phyloP scores from a whole-genome alignment of 163 green algal genomes.

The Dunaliella salina region DNA sequence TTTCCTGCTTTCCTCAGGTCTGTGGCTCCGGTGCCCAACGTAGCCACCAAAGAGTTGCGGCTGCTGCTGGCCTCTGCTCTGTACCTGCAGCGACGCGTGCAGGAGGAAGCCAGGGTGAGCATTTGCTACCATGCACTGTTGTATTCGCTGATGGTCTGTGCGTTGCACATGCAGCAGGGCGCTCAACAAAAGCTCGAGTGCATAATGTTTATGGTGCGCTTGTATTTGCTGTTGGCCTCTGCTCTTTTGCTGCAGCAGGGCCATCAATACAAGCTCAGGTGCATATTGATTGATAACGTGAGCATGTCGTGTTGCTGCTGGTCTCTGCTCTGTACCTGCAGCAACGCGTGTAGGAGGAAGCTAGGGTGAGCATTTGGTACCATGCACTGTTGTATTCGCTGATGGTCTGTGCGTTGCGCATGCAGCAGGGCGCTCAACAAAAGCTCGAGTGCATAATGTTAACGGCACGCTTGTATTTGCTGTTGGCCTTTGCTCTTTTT shows the following conservation, averaged over 20 bases:
- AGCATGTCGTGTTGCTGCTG: too few relatives aligned
- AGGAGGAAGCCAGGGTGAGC: background rate
- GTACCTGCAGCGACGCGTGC: constrained; percentile 28
- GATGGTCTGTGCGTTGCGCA: constrained; percentile 30
- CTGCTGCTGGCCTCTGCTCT: constrained; percentile 34
- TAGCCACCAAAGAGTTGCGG: constrained; percentile 34
- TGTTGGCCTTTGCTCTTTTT: constrained; percentile 16
- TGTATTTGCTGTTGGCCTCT: constrained; percentile 30
- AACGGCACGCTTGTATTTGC: constrained; percentile 4
- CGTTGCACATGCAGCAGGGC: constrained; percentile 37
- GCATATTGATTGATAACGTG: too few relatives aligned
- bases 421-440: constrained; percentile 21
- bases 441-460: background rate
- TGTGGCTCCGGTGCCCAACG: constrained; percentile 33
- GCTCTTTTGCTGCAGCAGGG: too few relatives aligned
- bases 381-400: constrained; percentile 3
- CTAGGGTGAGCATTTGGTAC: background rate
- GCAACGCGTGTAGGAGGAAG: constrained; percentile 1
- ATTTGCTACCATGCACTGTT: background rate
- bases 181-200: background rate
- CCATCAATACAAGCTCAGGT: background rate
- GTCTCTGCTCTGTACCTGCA: constrained; percentile 35
- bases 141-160: constrained; percentile 22
- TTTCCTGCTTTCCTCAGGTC: background rate
- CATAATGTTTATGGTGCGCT: too few relatives aligned